Evolutionary conservation across 179 eudicot species (phyloP).

Genomic region (Kewa caespitosa): DNA sequence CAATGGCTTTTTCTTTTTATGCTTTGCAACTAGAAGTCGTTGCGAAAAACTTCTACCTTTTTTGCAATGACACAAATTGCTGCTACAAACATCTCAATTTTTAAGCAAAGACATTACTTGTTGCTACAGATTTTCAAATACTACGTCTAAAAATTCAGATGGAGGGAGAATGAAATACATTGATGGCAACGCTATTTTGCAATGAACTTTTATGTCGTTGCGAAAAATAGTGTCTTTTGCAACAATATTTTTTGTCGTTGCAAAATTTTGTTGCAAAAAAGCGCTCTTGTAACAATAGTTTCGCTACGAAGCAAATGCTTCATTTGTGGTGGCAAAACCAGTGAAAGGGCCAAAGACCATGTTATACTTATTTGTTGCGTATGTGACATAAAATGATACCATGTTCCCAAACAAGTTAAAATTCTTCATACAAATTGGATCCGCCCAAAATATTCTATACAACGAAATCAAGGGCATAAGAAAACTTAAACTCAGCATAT

Average conservation of each 20-base stretch:
- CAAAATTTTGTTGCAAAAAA: too few relatives aligned
- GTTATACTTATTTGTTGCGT: slow-evolving; percentile 11
- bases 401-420: slow-evolving; percentile 11
- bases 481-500: not conserved
- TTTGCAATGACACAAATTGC: too few relatives aligned
- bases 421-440: not conserved
- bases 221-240: too few relatives aligned
- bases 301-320: not conserved
- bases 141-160: too few relatives aligned
- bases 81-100: too few relatives aligned
- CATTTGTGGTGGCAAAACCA: not conserved
- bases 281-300: not conserved
- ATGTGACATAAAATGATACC: slow-evolving; percentile 8
- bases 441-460: slow-evolving; percentile 11
- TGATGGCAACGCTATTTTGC: not conserved
- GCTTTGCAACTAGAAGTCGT: too few relatives aligned
- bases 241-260: too few relatives aligned
- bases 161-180: too few relatives aligned
- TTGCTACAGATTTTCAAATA: too few relatives aligned
- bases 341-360: slow-evolving; percentile 16
- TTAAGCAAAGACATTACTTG: too few relatives aligned
- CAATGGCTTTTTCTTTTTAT: too few relatives aligned
- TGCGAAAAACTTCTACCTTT: too few relatives aligned
- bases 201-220: not conserved
- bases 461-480: not conserved